phyloP scores from a whole-genome alignment of 768 basidiomycete genomes.

The Auricularia cornea region DNA sequence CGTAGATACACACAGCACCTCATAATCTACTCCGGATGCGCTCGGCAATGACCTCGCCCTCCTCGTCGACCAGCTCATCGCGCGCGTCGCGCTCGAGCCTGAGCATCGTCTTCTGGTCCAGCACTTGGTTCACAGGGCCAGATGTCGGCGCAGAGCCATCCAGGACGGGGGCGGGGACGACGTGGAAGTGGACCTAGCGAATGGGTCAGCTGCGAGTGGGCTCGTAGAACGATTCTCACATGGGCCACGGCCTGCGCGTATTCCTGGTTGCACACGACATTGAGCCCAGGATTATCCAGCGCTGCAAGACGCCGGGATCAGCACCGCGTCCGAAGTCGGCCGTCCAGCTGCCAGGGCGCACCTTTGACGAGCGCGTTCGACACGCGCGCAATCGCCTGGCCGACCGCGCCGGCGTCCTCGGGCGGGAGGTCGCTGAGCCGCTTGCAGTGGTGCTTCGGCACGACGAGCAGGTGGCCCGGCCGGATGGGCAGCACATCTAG shows the following conservation, averaged over 20 bases:
- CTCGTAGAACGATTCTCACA: conserved; percentile 31
- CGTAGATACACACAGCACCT: no score
- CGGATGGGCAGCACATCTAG: conserved; percentile 62
- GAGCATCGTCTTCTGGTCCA: conserved; percentile 43
- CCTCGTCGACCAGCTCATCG: conserved; percentile 51
- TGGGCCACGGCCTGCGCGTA: conserved; percentile 77
- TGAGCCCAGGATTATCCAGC: conserved; percentile 56
- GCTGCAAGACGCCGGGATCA: conserved; percentile 26
- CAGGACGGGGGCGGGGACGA: conserved; percentile 60
- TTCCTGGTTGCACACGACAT: conserved; percentile 74
- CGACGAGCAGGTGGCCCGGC: conserved; percentile 58
- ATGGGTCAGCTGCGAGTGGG: neutral
- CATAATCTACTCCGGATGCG: conserved; percentile 39
- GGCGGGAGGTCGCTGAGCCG: conserved; percentile 57
- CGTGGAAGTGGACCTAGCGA: conserved; percentile 65
- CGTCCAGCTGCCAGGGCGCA: conserved; percentile 17
- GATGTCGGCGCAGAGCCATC: conserved; percentile 7
- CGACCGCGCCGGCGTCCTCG: conserved; percentile 50
- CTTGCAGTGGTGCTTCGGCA: conserved; percentile 57
- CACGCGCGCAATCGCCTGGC: conserved; percentile 51
- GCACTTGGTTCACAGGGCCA: neutral
- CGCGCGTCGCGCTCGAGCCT: conserved; percentile 49
- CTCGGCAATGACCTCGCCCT: conserved; percentile 37
- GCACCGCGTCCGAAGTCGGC: neutral
- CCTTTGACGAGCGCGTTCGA: conserved; percentile 57